Conservation (phyloP, 2,329 filamentous ascomycete species). For the Colletotrichum gigasporum region DNA sequence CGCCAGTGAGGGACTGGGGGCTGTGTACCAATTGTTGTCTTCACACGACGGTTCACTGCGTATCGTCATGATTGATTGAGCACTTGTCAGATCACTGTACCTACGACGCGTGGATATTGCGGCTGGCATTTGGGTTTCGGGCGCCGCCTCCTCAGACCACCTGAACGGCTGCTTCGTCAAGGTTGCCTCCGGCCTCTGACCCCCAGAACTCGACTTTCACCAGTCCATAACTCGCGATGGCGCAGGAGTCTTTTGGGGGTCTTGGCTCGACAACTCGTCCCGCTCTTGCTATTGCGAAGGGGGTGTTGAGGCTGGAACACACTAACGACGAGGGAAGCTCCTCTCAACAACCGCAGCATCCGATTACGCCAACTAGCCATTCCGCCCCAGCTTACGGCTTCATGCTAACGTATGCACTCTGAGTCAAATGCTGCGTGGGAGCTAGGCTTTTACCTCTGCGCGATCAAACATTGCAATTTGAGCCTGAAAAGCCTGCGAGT, state of each 20-base stretch:
- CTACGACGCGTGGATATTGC: slow-evolving; percentile 15
- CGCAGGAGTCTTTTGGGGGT: background rate
- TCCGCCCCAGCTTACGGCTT: background rate
- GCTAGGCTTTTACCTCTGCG: slow-evolving; percentile 7
- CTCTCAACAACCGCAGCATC: slow-evolving; percentile 9
- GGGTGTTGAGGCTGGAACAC: background rate
- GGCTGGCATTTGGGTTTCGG: slow-evolving; percentile 1
- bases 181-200: background rate
- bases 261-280: slow-evolving; percentile 15
- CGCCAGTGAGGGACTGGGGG: slow-evolving; percentile 11
- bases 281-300: background rate
- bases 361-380: background rate
- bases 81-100: slow-evolving; percentile 17
- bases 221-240: background rate
- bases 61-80: background rate
- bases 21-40: slow-evolving; percentile 19
- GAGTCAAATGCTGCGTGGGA: background rate
- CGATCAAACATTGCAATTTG: background rate
- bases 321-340: slow-evolving; percentile 5
- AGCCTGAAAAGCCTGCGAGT: background rate
- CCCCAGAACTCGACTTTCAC: background rate
- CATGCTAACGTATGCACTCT: background rate
- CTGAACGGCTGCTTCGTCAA: background rate
- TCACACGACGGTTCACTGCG: slow-evolving; percentile 9
- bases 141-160: slow-evolving; percentile 14